Evolutionary conservation across 2,329 filamentous ascomycete genomes (phyloP).

Genomic region (Neofusicoccum sp.): DNA sequence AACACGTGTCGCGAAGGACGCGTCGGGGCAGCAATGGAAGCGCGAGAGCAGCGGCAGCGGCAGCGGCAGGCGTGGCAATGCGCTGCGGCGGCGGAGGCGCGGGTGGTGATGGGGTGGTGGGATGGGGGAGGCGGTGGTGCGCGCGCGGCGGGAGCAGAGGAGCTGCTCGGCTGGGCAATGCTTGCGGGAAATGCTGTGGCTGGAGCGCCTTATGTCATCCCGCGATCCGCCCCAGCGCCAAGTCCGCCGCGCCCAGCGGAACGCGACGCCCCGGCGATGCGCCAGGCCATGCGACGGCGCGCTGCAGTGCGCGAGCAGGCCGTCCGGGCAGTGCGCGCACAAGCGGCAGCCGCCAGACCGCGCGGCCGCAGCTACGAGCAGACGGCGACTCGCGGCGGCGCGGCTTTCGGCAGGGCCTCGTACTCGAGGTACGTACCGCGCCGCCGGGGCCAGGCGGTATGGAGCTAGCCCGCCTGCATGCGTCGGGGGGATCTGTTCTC

Average conservation of each 20-base stretch:
- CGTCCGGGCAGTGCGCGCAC: no score
- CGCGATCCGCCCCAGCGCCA: conserved; percentile 8
- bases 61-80: not conserved
- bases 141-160: not conserved
- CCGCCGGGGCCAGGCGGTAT: conserved; percentile 5
- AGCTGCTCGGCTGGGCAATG: not conserved
- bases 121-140: conserved; percentile 8
- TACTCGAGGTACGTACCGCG: conserved; percentile 4
- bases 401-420: not conserved
- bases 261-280: no score
- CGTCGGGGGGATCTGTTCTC: conserved; percentile 14
- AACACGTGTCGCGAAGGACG: conserved; percentile 4
- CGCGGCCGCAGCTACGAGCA: not conserved
- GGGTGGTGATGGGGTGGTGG: conserved; percentile 11
- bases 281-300: not conserved
- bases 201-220: conserved; percentile 15
- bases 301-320: not conserved
- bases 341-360: not conserved
- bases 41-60: not conserved
- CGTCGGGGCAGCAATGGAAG: not conserved
- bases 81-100: not conserved
- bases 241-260: not conserved
- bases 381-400: not conserved
- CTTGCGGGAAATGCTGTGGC: conserved; percentile 3
- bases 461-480: conserved; percentile 11